phyloP scores from a whole-genome alignment of 1,284 basidiomycete genomes.

The Heterobasidion irregulare region DNA sequence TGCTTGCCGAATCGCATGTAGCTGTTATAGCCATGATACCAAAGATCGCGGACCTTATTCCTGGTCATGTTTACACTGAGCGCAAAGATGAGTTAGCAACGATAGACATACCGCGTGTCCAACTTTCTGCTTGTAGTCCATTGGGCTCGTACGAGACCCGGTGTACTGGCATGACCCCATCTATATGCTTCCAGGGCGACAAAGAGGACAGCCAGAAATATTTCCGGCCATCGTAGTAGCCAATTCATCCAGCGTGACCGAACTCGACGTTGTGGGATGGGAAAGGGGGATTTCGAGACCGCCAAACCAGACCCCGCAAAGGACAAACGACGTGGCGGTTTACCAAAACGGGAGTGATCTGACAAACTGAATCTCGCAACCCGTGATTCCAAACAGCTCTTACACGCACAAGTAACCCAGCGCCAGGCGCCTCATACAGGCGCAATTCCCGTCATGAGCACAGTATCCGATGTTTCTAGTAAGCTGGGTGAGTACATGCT shows the following conservation, averaged over 20 bases:
- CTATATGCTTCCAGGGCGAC: constrained; percentile 35
- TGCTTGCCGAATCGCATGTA: constrained; percentile 71
- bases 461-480: constrained; percentile 46
- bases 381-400: neutral
- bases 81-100: neutral
- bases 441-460: constrained; percentile 31
- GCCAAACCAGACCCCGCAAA: neutral
- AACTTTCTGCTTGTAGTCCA: constrained; percentile 59
- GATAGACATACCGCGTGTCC: constrained; percentile 41
- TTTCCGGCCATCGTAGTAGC: constrained; percentile 51
- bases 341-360: neutral
- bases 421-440: neutral
- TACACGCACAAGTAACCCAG: neutral
- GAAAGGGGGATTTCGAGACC: neutral
- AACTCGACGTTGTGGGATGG: constrained; percentile 1
- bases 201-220: constrained; percentile 39
- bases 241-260: constrained; percentile 45
- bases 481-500: constrained; percentile 65
- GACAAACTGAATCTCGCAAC: neutral
- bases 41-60: constrained; percentile 62
- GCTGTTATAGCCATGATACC: constrained; percentile 77
- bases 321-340: neutral
- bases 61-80: constrained; percentile 25
- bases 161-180: constrained; percentile 27
- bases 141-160: constrained; percentile 23